phyloP scores from a whole-genome alignment of 2,329 filamentous ascomycete genomes.

The Cylindrodendrum hubeiense region DNA sequence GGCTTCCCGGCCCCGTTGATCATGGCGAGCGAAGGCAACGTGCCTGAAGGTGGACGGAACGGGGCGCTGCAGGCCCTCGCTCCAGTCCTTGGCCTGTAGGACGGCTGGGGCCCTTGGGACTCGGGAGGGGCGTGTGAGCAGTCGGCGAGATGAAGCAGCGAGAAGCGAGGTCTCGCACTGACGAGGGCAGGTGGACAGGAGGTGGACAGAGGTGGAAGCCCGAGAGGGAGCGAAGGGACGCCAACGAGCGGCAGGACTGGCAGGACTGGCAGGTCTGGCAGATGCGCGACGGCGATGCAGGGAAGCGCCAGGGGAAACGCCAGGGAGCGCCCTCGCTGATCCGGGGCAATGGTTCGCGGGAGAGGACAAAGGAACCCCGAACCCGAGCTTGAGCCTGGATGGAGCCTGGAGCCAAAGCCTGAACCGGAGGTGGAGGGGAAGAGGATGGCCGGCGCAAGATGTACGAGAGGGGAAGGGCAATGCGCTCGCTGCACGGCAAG shows the following conservation, averaged over 20 bases:
- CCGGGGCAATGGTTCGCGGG: constrained; percentile 31
- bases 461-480: neutral
- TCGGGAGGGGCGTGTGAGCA: neutral
- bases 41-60: constrained; percentile 12
- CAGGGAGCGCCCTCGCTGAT: constrained; percentile 24
- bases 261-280: too few species aligned
- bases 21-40: constrained; percentile 36
- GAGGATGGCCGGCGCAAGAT: neutral
- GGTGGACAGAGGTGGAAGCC: neutral
- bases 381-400: constrained; percentile 14
- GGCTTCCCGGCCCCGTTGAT: constrained; percentile 43
- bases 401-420: constrained; percentile 1
- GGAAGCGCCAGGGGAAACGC: constrained; percentile 12
- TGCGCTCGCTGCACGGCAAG: neutral
- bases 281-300: constrained; percentile 21
- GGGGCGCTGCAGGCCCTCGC: constrained; percentile 17
- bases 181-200: neutral
- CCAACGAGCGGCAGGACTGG: constrained; percentile 7
- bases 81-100: constrained; percentile 4
- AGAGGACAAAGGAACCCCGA: constrained; percentile 24
- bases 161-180: constrained; percentile 10
- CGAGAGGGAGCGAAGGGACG: neutral
- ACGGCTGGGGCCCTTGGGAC: constrained; percentile 10
- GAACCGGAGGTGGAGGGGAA: neutral
- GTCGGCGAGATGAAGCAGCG: constrained; percentile 28